Evolutionary conservation across 2,329 filamentous ascomycete species (phyloP), one percentile per base, ranked within the genome.

Genomic region (Arthrinium phaeospermum): DNA sequence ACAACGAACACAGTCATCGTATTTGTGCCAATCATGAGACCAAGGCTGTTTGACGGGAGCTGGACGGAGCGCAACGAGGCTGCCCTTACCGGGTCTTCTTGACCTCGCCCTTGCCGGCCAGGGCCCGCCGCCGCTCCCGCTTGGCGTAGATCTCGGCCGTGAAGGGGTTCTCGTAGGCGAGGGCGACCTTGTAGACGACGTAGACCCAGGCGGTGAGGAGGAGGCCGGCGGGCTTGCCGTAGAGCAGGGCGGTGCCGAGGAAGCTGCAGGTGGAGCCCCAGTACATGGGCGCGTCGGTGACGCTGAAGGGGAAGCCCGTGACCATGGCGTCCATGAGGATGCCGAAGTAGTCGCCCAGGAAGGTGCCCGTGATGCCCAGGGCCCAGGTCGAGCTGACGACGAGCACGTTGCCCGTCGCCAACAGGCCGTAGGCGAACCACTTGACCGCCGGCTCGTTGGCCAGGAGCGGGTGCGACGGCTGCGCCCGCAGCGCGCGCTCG

Each of bases 341-440:
- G 77, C 96, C 96, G 81, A 98, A 99, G 87, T 99, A 99, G 86
- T 99, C 96, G 77, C 96, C 96, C 47, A 99, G 87, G 82, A 98
- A 99, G 49, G 96, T 99, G 75, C 96, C 96, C 0, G 95, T 98
- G 79, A 99, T 91, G 72, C 96, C 96, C 53, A 99, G 91, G 46
- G 92, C 93, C 91, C 91, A 98, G 84, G 97, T 98, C 74, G 93
- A 96, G 46, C 92, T 92, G 69, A 98, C 78, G 69, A 99, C 96
- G 47, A 99, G 90, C 70, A 93, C 83, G 82, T 98, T 98, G 72
- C 96, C 96, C 49, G 85, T 80, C 41, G 88, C 87, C 77, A 98
- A 89, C 71, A 98, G 89, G 5, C 85, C 88, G 75, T 92, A 92
- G 57, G 93, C 94, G 24, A 92, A 82, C 75, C 90, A 90, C 76